Conservation (phyloP, 164 flowering plant genomes). For the Liriodendron chinense region DNA sequence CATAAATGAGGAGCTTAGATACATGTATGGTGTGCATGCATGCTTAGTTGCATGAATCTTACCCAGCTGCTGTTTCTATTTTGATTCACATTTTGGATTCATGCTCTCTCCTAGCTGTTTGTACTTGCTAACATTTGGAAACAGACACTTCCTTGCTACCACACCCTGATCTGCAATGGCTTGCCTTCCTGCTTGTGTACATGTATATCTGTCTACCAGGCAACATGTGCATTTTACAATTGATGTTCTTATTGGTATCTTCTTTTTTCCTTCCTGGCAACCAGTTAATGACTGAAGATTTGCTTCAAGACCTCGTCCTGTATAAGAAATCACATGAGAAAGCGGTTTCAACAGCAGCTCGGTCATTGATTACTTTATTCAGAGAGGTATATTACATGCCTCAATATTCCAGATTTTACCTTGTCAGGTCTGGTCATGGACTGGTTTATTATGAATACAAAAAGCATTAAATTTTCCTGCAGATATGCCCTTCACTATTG, state of each 20-base stretch:
- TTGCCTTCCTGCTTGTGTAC: too few species aligned
- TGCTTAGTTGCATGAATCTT: too few species aligned
- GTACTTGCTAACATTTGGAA: too few species aligned
- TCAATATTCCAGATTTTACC: neutral
- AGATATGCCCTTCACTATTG: conserved; percentile 85
- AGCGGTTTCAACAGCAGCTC: conserved; percentile 79
- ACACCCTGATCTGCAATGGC: too few species aligned
- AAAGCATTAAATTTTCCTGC: conserved; percentile 18
- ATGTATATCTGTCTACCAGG: too few species aligned
- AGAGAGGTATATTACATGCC: conserved; percentile 57
- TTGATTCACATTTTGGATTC: too few species aligned
- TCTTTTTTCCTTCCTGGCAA: conserved; percentile 5
- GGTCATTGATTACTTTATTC: conserved; percentile 73
- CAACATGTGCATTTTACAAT: neutral
- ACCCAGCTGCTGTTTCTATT: too few species aligned
- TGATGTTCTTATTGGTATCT: neutral
- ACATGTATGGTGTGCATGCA: too few species aligned
- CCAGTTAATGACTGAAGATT: conserved; percentile 90
- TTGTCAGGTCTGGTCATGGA: neutral
- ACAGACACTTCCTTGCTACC: too few species aligned
- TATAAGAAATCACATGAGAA: conserved; percentile 92
- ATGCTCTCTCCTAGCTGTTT: too few species aligned
- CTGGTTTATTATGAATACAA: neutral
- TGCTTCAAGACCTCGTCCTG: conserved; percentile 92
- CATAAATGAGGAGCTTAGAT: too few species aligned